Evolutionary conservation across 2,329 filamentous ascomycete species (phyloP), one percentile per base, ranked within the genome.

Genomic region (Coccinonectria pachysandricola): DNA sequence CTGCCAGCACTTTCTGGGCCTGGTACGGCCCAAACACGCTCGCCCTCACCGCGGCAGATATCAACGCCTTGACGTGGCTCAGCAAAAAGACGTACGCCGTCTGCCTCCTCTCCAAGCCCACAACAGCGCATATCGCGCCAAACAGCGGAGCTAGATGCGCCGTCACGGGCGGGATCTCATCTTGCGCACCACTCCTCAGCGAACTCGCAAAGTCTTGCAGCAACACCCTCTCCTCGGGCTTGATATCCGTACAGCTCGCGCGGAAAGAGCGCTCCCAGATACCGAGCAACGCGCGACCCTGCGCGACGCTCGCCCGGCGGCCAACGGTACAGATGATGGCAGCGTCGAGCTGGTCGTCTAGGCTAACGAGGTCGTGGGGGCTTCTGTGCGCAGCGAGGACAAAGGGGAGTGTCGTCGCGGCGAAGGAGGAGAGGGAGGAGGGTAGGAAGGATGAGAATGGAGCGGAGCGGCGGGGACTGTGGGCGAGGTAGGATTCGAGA

Each of bases 21-120:
- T 85, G 79, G 49, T 85, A 91, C 6, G 83, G 83, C 0, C 83
- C 83, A 54, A 88, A 75, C 39, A 86, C 69, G 44, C 78, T 79
- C 12, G 82, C 79, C 28, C 83, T 61, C 36, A 91, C 81, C 1
- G 76, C 83, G 2, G 83, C 83, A 21, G 77, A 83, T 24, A 85
- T 63, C 27, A 88, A 57, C 0, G 81, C 80, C 52, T 84, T 82
- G 31, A 78, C 75, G 53, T 88, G 83, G 34, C 75, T 71, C 38
- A 88, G 66, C 50, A 88, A 57, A 50, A 84, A 87, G 14, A 87
- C 60, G 50, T 86, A 85, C 1, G 77, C 75, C 12, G 79, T 65
- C 50, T 84, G 75, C 28, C 65, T 62, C 14, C 69, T 49, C 3
- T 57, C 60, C 20, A 88, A 57, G 0, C 69, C 71, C 1, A 80